These are phyloP conservation scores for Drechslerella coelobrocha DNA, from an alignment of 2,329 filamentous ascomycete genomes.

Conservation along the genomic window DNA sequence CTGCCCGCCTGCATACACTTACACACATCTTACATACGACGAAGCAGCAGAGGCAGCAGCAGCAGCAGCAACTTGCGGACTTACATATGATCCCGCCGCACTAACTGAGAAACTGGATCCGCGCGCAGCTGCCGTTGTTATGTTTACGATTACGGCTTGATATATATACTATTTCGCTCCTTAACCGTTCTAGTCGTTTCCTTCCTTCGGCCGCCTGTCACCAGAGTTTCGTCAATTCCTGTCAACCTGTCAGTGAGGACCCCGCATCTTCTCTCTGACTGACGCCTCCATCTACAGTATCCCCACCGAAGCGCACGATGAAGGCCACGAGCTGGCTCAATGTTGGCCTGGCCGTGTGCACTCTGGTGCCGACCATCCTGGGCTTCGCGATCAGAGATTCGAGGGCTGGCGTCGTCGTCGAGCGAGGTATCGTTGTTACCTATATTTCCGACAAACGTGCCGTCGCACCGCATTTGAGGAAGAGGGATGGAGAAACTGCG, in stretches of 20 bases:
- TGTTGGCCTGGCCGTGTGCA: constrained; percentile 38
- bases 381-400: constrained; percentile 42
- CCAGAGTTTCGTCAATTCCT: constrained; percentile 7
- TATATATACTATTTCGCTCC: constrained; percentile 39
- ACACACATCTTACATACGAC: too few relatives aligned
- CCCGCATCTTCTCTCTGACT: constrained; percentile 1
- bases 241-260: constrained; percentile 12
- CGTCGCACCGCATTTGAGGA: constrained; percentile 20
- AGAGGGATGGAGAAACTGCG: constrained; percentile 11
- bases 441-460: constrained; percentile 36
- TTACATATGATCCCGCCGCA: constrained; percentile 6
- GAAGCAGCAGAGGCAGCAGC: too few relatives aligned
- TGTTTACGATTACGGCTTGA: constrained; percentile 34
- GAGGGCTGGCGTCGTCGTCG: constrained; percentile 25
- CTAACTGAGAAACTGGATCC: constrained; percentile 9
- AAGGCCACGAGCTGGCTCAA: constrained; percentile 43
- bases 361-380: constrained; percentile 33
- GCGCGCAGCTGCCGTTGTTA: constrained; percentile 5
- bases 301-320: constrained; percentile 29
- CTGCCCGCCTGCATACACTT: background rate
- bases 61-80: background rate
- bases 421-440: constrained; percentile 41
- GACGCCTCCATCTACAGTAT: constrained; percentile 3
- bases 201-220: constrained; percentile 13
- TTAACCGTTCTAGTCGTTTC: constrained; percentile 23